Base-by-base conservation (phyloP, 495 filamentous ascomycete genomes). In the Parachaetomium inaequale region DNA sequence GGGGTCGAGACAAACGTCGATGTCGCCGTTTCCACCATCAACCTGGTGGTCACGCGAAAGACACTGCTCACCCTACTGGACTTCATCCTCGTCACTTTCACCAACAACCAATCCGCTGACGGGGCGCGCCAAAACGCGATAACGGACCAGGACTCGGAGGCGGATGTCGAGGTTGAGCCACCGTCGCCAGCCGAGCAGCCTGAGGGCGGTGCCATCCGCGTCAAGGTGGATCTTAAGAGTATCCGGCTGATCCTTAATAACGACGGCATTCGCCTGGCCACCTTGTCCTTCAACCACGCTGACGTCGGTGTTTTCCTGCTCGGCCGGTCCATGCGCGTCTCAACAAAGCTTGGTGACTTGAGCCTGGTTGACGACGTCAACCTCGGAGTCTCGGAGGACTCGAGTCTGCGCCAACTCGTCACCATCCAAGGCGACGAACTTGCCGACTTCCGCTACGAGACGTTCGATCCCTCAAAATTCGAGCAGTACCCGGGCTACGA, bases 391-490 rank as follows among this genome's bases (percentile, higher is more conserved):
- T 81, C 86, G 3, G 86, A 86, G 67, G 81, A 85, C 21, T 96
- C 93, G 8, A 84, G 88, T 64, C 81, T 98, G 19, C 87, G 94
- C 25, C 88, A 94, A 62, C 83, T 98, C 15, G 81, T 98, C 42
- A 93, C 91, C 0, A 98, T 98, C 54, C 87, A 98, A 75, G 94
- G 94, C 14, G 86, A 97, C 51, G 90, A 98, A 65, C 86, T 98
- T 29, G 94, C 93, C n/a, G 93, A 98, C 72, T 98, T 98, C 77
- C 88, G 88, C 29, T 98, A 98, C 68, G 90, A 98, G 75, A 98
- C 95, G 0, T 97, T 94, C 63, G 93, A 98, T 74, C 70, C 88
- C 0, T 81, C 85, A 15, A 85, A 83, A 45, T 63, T 69, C 17
- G 78, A 87, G 15, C 76, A 76, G 12, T 97, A 96, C 66, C 94